Percentiles rank a stretch among this genome's conserved stretches.
Conservation (phyloP, 2,329 filamentous ascomycete genomes). For the Chlorencoelia australis region DNA sequence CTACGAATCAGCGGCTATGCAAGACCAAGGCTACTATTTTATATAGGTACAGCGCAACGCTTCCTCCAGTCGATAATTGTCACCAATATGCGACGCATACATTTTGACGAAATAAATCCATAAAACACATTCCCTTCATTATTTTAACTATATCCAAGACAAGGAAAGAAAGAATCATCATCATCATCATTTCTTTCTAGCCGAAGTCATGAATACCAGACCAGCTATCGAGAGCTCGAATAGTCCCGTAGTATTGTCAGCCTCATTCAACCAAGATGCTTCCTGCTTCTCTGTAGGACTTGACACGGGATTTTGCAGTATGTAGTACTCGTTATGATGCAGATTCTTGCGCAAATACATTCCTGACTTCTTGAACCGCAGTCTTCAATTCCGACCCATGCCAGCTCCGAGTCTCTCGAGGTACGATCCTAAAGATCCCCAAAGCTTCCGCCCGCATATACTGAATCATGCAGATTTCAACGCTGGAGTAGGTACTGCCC, state of each 20-base stretch:
- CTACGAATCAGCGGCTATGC: no score
- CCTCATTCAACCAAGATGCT: constrained; percentile 75
- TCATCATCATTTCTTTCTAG: constrained; percentile 4
- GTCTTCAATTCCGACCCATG: constrained; percentile 67
- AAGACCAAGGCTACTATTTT: no score
- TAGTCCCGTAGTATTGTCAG: constrained; percentile 67
- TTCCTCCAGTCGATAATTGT: no score
- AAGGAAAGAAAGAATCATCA: no score
- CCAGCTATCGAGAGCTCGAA: constrained; percentile 71
- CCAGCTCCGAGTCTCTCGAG: constrained; percentile 54
- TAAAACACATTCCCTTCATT: no score
- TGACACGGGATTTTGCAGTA: constrained; percentile 77
- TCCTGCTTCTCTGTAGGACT: constrained; percentile 82
- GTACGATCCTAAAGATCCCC: constrained; percentile 27
- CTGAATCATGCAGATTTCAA: constrained; percentile 53
- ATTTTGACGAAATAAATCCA: no score
- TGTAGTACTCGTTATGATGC: constrained; percentile 23
- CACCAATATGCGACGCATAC: no score
- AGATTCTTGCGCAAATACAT: neutral
- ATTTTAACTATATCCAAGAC: no score
- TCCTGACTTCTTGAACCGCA: constrained; percentile 27
- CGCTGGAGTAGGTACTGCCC: constrained; percentile 69
- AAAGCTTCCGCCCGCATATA: neutral
- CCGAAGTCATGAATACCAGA: constrained; percentile 70
- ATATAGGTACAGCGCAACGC: no score